These are phyloP conservation scores for Nicotiana paniculata DNA, from an alignment of 257 asterid species.

Conservation along the genomic window DNA sequence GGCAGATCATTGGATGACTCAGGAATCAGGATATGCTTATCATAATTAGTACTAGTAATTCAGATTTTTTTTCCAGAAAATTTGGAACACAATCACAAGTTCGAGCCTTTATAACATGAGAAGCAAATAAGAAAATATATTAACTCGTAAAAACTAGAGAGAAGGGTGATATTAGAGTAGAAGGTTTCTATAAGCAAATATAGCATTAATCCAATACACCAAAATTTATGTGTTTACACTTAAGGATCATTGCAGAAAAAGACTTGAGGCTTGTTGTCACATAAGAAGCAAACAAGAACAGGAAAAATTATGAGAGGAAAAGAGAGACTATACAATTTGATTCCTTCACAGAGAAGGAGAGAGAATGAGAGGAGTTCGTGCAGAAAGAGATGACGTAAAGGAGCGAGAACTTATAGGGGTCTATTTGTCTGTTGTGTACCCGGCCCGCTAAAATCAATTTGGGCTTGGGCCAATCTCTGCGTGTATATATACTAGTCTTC, in stretches of 20 bases:
- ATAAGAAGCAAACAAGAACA: neutral
- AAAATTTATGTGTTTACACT: neutral
- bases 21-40: neutral
- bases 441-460: neutral
- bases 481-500: no score
- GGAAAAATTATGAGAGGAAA: neutral
- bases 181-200: neutral
- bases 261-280: no score
- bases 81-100: neutral
- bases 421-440: neutral
- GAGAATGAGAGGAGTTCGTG: neutral
- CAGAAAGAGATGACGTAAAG: neutral
- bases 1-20: neutral
- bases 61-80: neutral
- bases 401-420: neutral
- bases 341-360: neutral
- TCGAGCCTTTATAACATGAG: neutral
- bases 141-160: neutral
- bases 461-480: neutral
- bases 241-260: neutral
- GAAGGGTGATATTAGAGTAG: neutral
- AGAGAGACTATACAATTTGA: neutral
- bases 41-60: neutral
- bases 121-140: neutral
- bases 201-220: neutral